A percentile compares a stretch with the other conserved stretches of the same genome.
Evolutionary conservation across 257 asterid genomes (phyloP).

Genomic region (Linaria vulgaris): DNA sequence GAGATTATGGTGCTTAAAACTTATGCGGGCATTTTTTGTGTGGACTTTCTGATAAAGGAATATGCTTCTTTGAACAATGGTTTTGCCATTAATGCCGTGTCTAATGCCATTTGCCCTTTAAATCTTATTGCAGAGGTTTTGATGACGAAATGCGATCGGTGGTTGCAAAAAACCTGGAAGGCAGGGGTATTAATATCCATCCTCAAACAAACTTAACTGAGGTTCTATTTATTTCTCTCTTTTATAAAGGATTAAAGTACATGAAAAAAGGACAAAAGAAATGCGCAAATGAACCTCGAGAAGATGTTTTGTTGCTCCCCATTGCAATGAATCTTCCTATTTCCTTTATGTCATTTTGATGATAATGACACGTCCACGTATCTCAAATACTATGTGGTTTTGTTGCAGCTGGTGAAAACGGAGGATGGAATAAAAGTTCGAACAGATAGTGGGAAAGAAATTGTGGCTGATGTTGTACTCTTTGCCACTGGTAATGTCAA

Average conservation of each 20-base stretch:
- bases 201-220: conserved; percentile 73
- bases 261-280: neutral
- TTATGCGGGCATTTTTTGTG: neutral
- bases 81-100: neutral
- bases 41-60: too few relatives aligned
- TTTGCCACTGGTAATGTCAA: conserved; percentile 86
- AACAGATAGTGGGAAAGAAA: conserved; percentile 83
- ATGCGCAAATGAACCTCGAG: neutral
- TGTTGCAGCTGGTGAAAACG: conserved; percentile 74
- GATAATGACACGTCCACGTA: conserved; percentile 11
- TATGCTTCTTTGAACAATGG: neutral
- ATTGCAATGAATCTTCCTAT: conserved; percentile 1
- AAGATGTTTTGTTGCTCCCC: neutral
- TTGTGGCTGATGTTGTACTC: conserved; percentile 89
- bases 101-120: conserved; percentile 10
- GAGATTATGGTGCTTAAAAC: conserved; percentile 7
- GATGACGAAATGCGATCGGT: conserved; percentile 93
- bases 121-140: conserved; percentile 70
- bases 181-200: conserved; percentile 87
- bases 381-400: conserved; percentile 10
- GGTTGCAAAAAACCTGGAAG: conserved; percentile 92
- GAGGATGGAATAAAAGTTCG: conserved; percentile 71
- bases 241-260: neutral
- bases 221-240: conserved; percentile 41
- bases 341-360: neutral